These are phyloP conservation scores for Pogostemon cablin DNA, from an alignment of 257 asterid species.

Conservation along the genomic window DNA sequence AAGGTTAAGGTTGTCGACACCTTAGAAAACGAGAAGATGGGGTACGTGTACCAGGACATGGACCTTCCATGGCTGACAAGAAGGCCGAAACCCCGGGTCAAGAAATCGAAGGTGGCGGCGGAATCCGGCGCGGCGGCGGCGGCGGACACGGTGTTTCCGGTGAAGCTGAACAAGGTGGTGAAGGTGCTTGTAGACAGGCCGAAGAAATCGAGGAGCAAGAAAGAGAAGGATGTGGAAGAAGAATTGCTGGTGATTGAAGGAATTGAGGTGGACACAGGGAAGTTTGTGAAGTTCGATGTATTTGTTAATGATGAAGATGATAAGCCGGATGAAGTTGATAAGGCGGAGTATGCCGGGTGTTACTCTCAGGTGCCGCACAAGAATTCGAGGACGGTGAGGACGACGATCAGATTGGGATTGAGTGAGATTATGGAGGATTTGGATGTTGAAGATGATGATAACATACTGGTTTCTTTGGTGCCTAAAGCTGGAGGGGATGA, in stretches of 20 bases:
- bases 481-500: conserved; percentile 43
- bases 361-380: conserved; percentile 46
- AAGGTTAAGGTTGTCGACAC: conserved; percentile 42
- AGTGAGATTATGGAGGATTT: conserved; percentile 46
- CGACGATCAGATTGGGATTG: conserved; percentile 36
- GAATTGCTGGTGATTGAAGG: conserved; percentile 49
- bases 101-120: conserved; percentile 35
- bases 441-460: conserved; percentile 48
- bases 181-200: conserved; percentile 50
- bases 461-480: conserved; percentile 45
- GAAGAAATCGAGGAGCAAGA: conserved; percentile 40
- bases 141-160: conserved; percentile 35
- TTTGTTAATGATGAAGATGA: conserved; percentile 55
- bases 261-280: conserved; percentile 39
- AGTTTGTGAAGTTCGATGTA: conserved; percentile 47
- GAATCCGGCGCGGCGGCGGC: conserved; percentile 14
- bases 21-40: conserved; percentile 40
- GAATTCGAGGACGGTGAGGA: conserved; percentile 28
- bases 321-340: conserved; percentile 36
- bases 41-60: conserved; percentile 40
- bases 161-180: conserved; percentile 44
- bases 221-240: conserved; percentile 42
- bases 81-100: conserved; percentile 37
- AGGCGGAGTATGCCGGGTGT: conserved; percentile 51
- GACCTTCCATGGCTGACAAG: conserved; percentile 48